Conservation (phyloP, 139 green algal species). For the Closterium sp. region DNA sequence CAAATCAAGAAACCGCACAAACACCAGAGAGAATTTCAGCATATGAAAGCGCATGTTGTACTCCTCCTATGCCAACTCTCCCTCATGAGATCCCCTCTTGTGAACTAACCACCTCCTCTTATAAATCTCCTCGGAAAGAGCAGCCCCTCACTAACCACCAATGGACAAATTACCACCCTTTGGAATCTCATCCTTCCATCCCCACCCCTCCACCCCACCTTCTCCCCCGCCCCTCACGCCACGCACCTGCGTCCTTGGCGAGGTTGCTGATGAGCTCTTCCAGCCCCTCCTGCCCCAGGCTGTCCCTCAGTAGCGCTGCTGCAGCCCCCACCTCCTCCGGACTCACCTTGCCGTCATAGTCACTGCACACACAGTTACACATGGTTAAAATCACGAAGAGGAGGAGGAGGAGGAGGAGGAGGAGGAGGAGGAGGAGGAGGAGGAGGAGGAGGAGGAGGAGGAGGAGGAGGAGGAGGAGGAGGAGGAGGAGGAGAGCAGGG, state of each 20-base stretch:
- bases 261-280: constrained; percentile 45
- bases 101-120: too few species aligned
- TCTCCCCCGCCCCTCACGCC: background rate
- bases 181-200: too few species aligned
- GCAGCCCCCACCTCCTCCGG: constrained; percentile 48
- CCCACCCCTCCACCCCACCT: background rate
- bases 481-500: background rate
- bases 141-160: too few species aligned
- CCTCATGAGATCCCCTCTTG: too few species aligned
- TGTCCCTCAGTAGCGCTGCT: constrained; percentile 14
- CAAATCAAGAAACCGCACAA: background rate
- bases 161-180: background rate
- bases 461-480: background rate
- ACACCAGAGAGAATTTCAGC: too few species aligned
- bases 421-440: background rate
- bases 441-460: background rate
- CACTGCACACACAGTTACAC: constrained; percentile 3
- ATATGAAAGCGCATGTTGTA: too few species aligned
- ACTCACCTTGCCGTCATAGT: constrained; percentile 52
- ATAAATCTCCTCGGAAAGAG: too few species aligned
- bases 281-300: constrained; percentile 27
- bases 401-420: background rate
- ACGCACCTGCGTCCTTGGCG: constrained; percentile 43
- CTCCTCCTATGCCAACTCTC: too few species aligned
- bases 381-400: background rate